phyloP scores from a whole-genome alignment of 208 protist species.

The Phytomonas sp. region DNA sequence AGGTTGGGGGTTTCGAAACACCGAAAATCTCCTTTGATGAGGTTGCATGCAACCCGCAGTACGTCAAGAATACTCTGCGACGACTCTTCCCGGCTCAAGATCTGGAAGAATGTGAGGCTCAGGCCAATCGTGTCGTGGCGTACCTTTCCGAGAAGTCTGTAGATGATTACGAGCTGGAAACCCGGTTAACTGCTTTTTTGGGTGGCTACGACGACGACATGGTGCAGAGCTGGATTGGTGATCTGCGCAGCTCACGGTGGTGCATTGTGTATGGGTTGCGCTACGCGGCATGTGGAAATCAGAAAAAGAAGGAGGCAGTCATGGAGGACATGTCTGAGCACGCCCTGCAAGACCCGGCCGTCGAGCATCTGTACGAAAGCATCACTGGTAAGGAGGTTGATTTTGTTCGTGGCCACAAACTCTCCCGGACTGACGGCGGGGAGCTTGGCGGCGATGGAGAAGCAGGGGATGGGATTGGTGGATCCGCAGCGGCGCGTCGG shows the following conservation, averaged over 20 bases:
- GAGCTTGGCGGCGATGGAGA: slow-evolving; percentile 10
- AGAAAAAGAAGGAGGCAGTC: slow-evolving; percentile 60
- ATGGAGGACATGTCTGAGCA: slow-evolving; percentile 71
- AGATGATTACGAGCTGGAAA: slow-evolving; percentile 71
- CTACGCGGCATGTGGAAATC: slow-evolving; percentile 45
- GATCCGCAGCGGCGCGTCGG: slow-evolving; percentile 18
- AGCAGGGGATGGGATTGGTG: background rate
- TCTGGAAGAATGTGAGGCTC: slow-evolving; percentile 40
- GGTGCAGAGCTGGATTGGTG: slow-evolving; percentile 74
- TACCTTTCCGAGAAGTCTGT: slow-evolving; percentile 47
- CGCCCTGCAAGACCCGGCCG: slow-evolving; percentile 36
- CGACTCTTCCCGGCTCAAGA: slow-evolving; percentile 67
- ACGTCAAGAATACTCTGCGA: slow-evolving; percentile 68
- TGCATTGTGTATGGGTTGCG: slow-evolving; percentile 70
- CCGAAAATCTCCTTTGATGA: slow-evolving; percentile 62
- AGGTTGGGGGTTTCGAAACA: slow-evolving; percentile 1
- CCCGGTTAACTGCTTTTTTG: slow-evolving; percentile 80
- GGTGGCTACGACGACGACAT: slow-evolving; percentile 76
- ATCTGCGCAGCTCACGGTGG: slow-evolving; percentile 65
- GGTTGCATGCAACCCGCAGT: slow-evolving; percentile 76
- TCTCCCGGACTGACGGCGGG: background rate
- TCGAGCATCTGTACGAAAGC: slow-evolving; percentile 73
- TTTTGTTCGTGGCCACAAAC: background rate
- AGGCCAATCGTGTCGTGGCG: slow-evolving; percentile 55
- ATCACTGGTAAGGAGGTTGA: slow-evolving; percentile 67